These are phyloP conservation scores for Microbotryomycetes sp. DNA, from an alignment of 1,284 basidiomycete species.

Conservation along the genomic window DNA sequence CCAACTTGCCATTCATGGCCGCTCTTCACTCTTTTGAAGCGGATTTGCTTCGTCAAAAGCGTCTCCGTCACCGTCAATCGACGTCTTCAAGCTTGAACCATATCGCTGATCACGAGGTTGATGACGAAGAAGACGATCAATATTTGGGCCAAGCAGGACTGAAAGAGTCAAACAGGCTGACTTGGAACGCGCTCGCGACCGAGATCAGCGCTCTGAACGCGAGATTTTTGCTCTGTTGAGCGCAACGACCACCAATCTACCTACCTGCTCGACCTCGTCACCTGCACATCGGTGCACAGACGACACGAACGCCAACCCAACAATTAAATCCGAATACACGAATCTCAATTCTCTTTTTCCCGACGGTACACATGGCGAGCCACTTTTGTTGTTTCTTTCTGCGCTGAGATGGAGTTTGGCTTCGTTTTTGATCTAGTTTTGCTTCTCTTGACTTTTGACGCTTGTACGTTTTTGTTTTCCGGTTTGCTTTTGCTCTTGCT, in stretches of 20 bases:
- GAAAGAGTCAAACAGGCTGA: constrained; percentile 28
- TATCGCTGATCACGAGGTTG: background rate
- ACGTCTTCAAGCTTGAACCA: background rate
- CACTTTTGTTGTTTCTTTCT: no score
- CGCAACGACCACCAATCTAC: background rate
- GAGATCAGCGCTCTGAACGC: constrained; percentile 34
- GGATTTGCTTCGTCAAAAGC: constrained; percentile 8
- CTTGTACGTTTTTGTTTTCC: no score
- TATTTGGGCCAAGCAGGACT: constrained; percentile 17
- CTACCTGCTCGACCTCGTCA: no score
- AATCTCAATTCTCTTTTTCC: no score
- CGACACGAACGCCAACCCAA: no score
- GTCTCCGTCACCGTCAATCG: background rate
- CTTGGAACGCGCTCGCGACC: constrained; percentile 29
- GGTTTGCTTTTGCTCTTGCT: no score
- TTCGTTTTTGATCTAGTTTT: no score
- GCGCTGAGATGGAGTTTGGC: no score
- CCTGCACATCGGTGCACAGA: no score
- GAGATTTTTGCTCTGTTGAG: constrained; percentile 24
- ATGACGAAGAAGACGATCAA: constrained; percentile 5
- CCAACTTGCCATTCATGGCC: constrained; percentile 35
- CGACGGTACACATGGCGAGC: no score
- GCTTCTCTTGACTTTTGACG: no score
- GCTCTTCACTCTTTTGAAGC: constrained; percentile 34
- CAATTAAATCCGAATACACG: no score